A percentile compares a stretch with the other conserved stretches of the same genome.
Conservation (phyloP, 768 basidiomycete species). For the Mycena crocata region DNA sequence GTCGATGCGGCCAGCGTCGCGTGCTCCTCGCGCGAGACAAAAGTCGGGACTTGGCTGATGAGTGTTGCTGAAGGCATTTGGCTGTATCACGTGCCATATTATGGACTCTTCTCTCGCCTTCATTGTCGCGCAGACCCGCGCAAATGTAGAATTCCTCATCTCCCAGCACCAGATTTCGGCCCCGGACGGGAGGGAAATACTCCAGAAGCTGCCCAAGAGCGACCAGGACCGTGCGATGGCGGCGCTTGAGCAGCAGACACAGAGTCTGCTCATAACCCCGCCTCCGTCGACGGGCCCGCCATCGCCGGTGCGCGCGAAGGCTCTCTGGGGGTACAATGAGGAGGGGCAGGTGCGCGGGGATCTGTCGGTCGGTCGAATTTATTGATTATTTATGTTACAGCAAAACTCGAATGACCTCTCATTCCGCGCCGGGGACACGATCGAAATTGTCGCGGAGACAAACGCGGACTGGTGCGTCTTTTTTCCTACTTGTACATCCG, state of each 20-base stretch:
- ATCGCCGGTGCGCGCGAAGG: conserved; percentile 56
- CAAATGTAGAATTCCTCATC: conserved; percentile 67
- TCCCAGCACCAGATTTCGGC: conserved; percentile 59
- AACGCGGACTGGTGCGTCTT: conserved; percentile 74
- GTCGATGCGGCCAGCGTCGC: conserved; percentile 77
- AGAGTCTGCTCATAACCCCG: conserved; percentile 22
- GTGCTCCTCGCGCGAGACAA: conserved; percentile 72
- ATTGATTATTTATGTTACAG: conserved; percentile 4
- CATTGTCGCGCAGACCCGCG: conserved; percentile 64
- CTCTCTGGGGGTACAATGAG: conserved; percentile 76
- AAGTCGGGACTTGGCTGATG: conserved; percentile 51
- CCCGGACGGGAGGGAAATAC: conserved; percentile 58
- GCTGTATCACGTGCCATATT: background rate
- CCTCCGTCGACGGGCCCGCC: conserved; percentile 7
- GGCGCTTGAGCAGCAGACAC: conserved; percentile 26
- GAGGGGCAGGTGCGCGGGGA: conserved; percentile 57
- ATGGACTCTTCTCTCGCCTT: conserved; percentile 52
- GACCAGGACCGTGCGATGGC: conserved; percentile 23
- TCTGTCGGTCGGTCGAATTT: background rate
- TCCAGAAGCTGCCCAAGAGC: conserved; percentile 57
- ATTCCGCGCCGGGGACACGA: conserved; percentile 77
- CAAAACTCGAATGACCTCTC: conserved; percentile 81
- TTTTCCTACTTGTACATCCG: background rate
- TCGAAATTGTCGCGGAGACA: conserved; percentile 79
- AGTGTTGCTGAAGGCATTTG: conserved; percentile 54